Base-by-base conservation (phyloP, 1,139 yeast genomes). In the Kodamaea arcana region DNA sequence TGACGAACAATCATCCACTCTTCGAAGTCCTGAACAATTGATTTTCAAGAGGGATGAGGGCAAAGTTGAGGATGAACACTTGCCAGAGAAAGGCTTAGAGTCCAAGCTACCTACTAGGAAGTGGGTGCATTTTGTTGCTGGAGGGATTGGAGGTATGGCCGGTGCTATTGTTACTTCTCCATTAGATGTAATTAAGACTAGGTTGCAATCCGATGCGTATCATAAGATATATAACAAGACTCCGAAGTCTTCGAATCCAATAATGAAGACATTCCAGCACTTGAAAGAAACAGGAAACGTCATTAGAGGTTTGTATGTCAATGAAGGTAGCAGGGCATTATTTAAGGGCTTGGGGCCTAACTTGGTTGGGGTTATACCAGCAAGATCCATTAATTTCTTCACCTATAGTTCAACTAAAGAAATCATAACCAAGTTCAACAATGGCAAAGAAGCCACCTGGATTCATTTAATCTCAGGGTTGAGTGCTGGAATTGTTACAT, bases 91-190 rank as follows among this genome's bases (percentile, higher is more conserved):
- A 13, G 30, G 32, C 32, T 38, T 30, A 29, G 28, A 21, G 41
- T 37, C 27, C 17, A 26, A 39, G 32, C 33, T 45, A 34, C 34
- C 56, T 43, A 46, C 52, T 33, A 77, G 75, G 47, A 94, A 94
- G 36, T 90, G 97, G 96, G 87, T 90, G 6, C 97, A 90, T 61
- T 92, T 90, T 55, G 85, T 90, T n/a, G 97, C 98, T n/a, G 98
- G 98, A 27, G 98, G 97, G 26, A 51, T 85, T 18, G 98, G 97
- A 24, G 99, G 98, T 9, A 92, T 92, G 95, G 86, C 94, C 14
- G 99, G 98, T 13, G 96, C 98, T 1, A 64, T 90, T 2, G 81
- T 81, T 37, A 94, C 98, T 0, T 83, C 95, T 48, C 99, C 99
- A 0, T 74, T 94, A 43, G 99, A 94, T 60, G 96, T 94, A 35